Percentiles rank a stretch among this genome's conserved stretches.
phyloP scores from a whole-genome alignment of 345 rosid species.

The Syzygium aromaticum region DNA sequence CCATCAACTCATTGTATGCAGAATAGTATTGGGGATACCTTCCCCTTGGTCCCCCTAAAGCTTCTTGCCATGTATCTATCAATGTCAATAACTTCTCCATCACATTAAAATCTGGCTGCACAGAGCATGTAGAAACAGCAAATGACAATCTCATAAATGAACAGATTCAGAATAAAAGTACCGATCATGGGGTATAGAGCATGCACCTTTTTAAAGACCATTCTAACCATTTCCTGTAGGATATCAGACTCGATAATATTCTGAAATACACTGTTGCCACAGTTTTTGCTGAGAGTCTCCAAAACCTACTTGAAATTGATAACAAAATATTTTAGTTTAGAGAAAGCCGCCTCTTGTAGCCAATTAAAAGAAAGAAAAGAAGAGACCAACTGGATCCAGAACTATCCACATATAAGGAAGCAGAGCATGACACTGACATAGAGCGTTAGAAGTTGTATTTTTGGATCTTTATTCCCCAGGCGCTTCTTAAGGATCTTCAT shows the following conservation, averaged over 20 bases:
- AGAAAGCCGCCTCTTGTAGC: background rate
- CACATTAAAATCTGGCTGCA: conserved; percentile 91
- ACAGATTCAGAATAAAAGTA: background rate
- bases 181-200: background rate
- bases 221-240: conserved; percentile 88
- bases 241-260: conserved; percentile 80
- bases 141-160: background rate
- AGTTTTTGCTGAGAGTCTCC: conserved; percentile 94
- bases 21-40: conserved; percentile 76
- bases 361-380: background rate
- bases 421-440: conserved; percentile 43
- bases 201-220: conserved; percentile 86
- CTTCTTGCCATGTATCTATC: conserved; percentile 67
- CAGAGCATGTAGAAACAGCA: background rate
- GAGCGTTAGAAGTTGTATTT: conserved; percentile 80
- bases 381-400: background rate
- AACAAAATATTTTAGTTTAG: background rate
- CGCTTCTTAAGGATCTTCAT: conserved; percentile 88
- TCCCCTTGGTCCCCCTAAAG: conserved; percentile 74
- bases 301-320: conserved; percentile 38
- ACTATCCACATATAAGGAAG: background rate
- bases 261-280: conserved; percentile 76
- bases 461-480: conserved; percentile 76
- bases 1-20: conserved; percentile 83
- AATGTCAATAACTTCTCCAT: conserved; percentile 77